Evolutionary conservation across 164 flowering plant species (phyloP), one percentile per base, ranked within the genome.

Genomic region (Aristolochia contorta): DNA sequence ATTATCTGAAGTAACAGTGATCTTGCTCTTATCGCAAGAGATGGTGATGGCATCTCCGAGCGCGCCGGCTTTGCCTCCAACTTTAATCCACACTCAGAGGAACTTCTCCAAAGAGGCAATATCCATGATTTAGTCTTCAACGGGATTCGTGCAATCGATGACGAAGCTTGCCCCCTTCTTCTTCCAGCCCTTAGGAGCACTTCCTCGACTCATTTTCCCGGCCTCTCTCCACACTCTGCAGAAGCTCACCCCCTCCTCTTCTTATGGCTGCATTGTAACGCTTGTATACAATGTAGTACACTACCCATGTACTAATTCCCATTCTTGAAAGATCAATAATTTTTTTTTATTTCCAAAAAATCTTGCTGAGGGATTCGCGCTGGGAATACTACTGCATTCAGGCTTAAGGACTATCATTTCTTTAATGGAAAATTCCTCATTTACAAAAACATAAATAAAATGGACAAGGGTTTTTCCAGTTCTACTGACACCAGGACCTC

Each of bases 31-130:
- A 51, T 82, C 84, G 19, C 89, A 84, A 32, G 79, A 37, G 64
- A 84, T 69, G 51, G 80, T 72, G 57, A 84, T 70, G 55, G 82
- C 65, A 60, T 84, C 89, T 8, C 89, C 89, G 20, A 82, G 84
- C 54, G 82, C 80, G 6, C 89, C 89, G 7, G 89, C 78, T 64
- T 80, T 80, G 13, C 84, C 89, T 6, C 83, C 89, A 32, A 84
- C 83, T 68, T 82, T 84, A 70, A 84, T 84, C 57, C 89, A 63
- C 72, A 82, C 89, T 70, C 82, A 86, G 3, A 84, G 79, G 48
- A 84, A 84, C 80, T 82, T 84, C 72, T 84, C 86, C 15, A 84
- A 73, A 6, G 89, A 80, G 16, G 89, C 82, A 51, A 80, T 78
- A 62, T 78, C 84, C 84, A 80, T 80, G 55, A 80, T 80, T 76